Base-by-base conservation (phyloP, 2,329 filamentous ascomycete species). In the Tympanopsis confertula region DNA sequence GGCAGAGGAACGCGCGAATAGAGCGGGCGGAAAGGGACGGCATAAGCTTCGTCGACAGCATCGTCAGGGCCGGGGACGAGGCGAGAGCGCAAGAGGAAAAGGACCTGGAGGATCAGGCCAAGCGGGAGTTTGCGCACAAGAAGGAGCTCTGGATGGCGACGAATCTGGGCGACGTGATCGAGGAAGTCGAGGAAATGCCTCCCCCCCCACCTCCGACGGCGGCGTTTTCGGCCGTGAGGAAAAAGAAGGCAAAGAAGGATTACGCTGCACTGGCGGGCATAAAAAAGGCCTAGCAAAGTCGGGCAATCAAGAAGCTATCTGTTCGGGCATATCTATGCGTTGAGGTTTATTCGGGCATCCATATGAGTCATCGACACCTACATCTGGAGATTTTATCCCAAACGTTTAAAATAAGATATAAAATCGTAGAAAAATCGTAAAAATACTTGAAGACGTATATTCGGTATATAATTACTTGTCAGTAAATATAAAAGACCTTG, bases 1-100 rank as follows among this genome's bases (percentile, higher is more conserved):
- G 89, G 39, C 89, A 85, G 38, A 68, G 89, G 45, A 98, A 98
- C 61, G 91, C 91, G 5, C 70, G 87, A 44, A 78, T 91, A 36
- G 86, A 94, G 57, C 71, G 83, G 45, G 82, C 80, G 5, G 74
- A 77, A 39, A 75, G 77, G 50, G 79, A 86, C 42, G 77, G 75
- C 3, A 65, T 75, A 3, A 75, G 80, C 40, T 73, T 75, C 15
- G 61, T 66, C 19, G 69, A 74, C 5, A 65, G 69, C 3, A 65
- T 76, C 1, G 63, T 69, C 38, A 54, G 64, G n/a, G 52, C 62
- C 4, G 65, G 68, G 35, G 77, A 82, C 37, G 68, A 74, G 36
- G 77, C 81, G 50, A 66, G 53, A 69, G 44, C 69, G 44, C 73
- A 84, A 47, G 87, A 95, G 44, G 69, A 65, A 49, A 87, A 95